A percentile compares a stretch with the other conserved stretches of the same genome.
phyloP scores from a whole-genome alignment of 2,329 filamentous ascomycete genomes.

The Colletotrichum sp. region DNA sequence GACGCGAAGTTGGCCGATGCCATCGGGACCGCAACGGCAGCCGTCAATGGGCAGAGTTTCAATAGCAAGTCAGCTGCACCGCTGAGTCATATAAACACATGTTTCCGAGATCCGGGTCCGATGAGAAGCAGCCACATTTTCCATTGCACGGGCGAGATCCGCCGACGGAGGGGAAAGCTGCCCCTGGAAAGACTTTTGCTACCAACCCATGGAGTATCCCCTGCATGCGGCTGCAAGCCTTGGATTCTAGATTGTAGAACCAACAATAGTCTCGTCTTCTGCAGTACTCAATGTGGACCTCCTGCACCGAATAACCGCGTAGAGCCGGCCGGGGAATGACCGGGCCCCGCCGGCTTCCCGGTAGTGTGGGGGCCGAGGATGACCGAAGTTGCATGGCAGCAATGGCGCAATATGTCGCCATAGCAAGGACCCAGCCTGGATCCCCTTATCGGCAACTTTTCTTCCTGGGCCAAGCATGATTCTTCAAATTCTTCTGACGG shows the following conservation, averaged over 20 bases:
- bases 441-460: background rate
- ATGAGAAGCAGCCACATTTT: background rate
- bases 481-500: background rate
- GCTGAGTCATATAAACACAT: background rate
- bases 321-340: background rate
- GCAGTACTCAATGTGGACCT: background rate
- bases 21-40: constrained; percentile 3
- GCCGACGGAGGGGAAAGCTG: background rate
- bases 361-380: background rate
- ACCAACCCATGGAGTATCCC: background rate
- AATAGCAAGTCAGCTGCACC: background rate
- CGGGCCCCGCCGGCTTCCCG: background rate
- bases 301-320: too few relatives aligned
- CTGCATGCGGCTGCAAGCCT: background rate
- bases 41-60: background rate
- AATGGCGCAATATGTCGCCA: constrained; percentile 20
- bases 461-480: background rate
- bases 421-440: constrained; percentile 3
- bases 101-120: background rate
- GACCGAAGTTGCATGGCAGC: constrained; percentile 4
- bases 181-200: background rate
- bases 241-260: background rate
- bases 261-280: background rate
- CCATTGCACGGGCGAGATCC: background rate
- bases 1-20: constrained; percentile 5